phyloP scores from a whole-genome alignment of 768 basidiomycete genomes.

The Podaxis sp. region DNA sequence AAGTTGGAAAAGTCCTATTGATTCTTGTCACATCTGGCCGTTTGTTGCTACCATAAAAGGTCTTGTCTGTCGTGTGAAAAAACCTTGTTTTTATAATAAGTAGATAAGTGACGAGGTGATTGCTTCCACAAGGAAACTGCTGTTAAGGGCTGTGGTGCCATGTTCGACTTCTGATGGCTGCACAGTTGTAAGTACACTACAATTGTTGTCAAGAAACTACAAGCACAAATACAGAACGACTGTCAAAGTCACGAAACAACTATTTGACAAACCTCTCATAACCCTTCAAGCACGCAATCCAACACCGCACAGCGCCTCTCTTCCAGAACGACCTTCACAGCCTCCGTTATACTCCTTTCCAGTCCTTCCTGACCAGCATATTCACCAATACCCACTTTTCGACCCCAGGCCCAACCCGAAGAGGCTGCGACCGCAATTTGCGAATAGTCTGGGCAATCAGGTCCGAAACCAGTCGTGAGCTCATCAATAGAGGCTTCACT shows the following conservation, averaged over 20 bases:
- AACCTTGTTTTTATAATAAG: too few species aligned
- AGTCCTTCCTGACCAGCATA: conserved; percentile 25
- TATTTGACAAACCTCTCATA: not conserved
- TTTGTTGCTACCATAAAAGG: too few species aligned
- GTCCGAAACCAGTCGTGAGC: conserved; percentile 65
- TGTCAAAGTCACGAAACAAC: not conserved
- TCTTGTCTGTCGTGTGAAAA: too few species aligned
- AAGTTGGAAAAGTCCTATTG: too few species aligned
- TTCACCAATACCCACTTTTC: conserved; percentile 16
- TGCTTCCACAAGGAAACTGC: too few species aligned
- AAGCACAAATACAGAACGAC: not conserved
- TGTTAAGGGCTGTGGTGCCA: not conserved
- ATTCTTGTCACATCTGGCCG: too few species aligned
- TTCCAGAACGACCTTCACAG: conserved; percentile 50
- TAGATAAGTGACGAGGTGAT: too few species aligned
- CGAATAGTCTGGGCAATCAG: conserved; percentile 55
- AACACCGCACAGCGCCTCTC: conserved; percentile 65
- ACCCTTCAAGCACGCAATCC: conserved; percentile 52
- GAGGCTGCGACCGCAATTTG: conserved; percentile 68
- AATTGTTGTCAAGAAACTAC: too few species aligned
- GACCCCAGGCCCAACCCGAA: conserved; percentile 52
- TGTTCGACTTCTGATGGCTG: too few species aligned
- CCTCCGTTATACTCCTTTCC: conserved; percentile 41
- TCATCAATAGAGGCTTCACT: conserved; percentile 41
- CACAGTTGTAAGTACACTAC: too few species aligned